Conservation (phyloP, 805 yeast species). For the Saccharomycopsis fermentans region DNA sequence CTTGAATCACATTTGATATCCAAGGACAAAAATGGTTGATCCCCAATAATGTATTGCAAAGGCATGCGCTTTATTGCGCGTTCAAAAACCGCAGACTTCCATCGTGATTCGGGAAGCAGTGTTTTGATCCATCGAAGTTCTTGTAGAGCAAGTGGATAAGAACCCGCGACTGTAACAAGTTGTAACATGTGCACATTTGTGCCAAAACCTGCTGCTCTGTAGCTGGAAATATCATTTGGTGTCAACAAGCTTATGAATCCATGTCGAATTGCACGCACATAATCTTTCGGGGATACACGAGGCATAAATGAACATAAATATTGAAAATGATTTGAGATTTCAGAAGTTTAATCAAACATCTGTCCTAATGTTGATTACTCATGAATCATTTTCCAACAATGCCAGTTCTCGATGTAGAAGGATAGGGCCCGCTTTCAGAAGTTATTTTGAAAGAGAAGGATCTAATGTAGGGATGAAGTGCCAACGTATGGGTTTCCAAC, state of each 20-base stretch:
- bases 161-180: slow-evolving; percentile 17
- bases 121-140: slow-evolving; percentile 57
- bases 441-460: too few relatives aligned
- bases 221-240: background rate
- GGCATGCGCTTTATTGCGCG: slow-evolving; percentile 51
- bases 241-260: background rate
- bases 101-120: slow-evolving; percentile 40
- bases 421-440: too few relatives aligned
- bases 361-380: too few relatives aligned
- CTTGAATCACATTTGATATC: slow-evolving; percentile 48
- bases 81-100: slow-evolving; percentile 41
- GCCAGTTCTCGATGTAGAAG: too few relatives aligned
- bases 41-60: slow-evolving; percentile 72
- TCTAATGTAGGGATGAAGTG: too few relatives aligned
- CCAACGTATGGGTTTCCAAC: too few relatives aligned
- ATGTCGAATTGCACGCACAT: background rate
- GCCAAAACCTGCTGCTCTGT: background rate
- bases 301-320: slow-evolving; percentile 5
- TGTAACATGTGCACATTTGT: slow-evolving; percentile 2
- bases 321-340: too few relatives aligned
- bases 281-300: slow-evolving; percentile 9
- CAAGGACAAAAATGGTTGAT: slow-evolving; percentile 77
- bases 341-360: too few relatives aligned
- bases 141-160: slow-evolving; percentile 32
- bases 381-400: too few relatives aligned